Percentiles rank a stretch among this genome's conserved stretches.
These are phyloP conservation scores for Vitis hybrid DNA, from an alignment of 177 flowering plant species.

Conservation along the genomic window DNA sequence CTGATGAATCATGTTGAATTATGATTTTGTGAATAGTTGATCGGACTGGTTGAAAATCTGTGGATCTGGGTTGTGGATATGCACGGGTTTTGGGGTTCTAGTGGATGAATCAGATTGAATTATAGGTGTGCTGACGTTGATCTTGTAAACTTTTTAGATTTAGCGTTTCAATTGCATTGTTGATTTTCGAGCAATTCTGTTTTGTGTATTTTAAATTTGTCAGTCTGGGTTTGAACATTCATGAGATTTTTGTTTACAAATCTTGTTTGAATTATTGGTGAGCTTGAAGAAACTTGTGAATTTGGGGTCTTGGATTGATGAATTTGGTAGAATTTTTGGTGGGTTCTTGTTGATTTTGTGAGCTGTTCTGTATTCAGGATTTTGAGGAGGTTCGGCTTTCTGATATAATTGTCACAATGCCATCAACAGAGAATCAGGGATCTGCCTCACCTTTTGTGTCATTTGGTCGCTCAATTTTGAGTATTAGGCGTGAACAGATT, in stretches of 20 bases:
- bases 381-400: not conserved
- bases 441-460: slow-evolving; percentile 29
- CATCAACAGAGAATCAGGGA: slow-evolving; percentile 29
- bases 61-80: slow-evolving; percentile 1
- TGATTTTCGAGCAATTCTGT: not conserved
- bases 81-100: not conserved
- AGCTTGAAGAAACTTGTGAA: not conserved
- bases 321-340: not conserved
- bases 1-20: not conserved
- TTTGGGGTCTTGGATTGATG: not conserved
- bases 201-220: not conserved
- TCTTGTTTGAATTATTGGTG: too few species aligned
- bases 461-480: slow-evolving; percentile 37
- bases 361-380: not conserved
- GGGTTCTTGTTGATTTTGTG: not conserved
- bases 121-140: not conserved
- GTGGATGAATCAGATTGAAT: not conserved
- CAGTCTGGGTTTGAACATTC: too few species aligned
- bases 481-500: slow-evolving; percentile 35
- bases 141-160: slow-evolving; percentile 1
- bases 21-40: not conserved
- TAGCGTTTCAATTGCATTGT: not conserved
- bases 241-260: too few species aligned
- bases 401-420: slow-evolving; percentile 26
- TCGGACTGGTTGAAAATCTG: not conserved